phyloP scores from a whole-genome alignment of 2,329 filamentous ascomycete species.

The Allantophomopsis lycopodina region DNA sequence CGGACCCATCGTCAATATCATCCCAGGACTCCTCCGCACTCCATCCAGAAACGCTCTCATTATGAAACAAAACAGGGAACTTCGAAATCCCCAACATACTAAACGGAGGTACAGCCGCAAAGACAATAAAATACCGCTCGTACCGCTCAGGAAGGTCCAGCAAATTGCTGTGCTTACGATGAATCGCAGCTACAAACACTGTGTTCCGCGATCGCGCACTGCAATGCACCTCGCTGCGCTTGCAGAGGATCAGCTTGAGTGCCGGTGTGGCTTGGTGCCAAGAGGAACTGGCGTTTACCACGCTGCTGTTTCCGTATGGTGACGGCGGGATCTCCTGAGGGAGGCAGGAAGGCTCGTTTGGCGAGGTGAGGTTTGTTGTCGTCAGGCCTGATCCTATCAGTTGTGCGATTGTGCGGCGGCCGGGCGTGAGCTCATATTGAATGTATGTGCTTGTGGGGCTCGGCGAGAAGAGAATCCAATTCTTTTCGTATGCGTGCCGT shows the following conservation, averaged over 20 bases:
- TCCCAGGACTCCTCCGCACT: constrained; percentile 20
- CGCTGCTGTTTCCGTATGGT: no score
- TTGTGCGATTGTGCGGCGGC: no score
- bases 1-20: constrained; percentile 6
- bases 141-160: constrained; percentile 21
- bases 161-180: constrained; percentile 21
- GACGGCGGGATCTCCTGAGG: not conserved
- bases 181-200: constrained; percentile 21
- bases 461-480: constrained; percentile 24
- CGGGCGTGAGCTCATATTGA: constrained; percentile 19
- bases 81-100: constrained; percentile 19
- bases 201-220: constrained; percentile 8
- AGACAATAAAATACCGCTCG: constrained; percentile 22
- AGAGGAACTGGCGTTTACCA: constrained; percentile 4
- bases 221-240: constrained; percentile 13
- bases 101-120: constrained; percentile 21
- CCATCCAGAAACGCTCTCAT: constrained; percentile 22
- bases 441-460: constrained; percentile 18
- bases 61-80: constrained; percentile 20
- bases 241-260: constrained; percentile 21
- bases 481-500: constrained; percentile 22
- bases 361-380: no score
- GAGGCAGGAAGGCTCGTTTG: constrained; percentile 1
- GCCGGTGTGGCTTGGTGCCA: constrained; percentile 26
- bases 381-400: no score